Evolutionary conservation across 2,329 filamentous ascomycete genomes (phyloP), one percentile per base, ranked within the genome.

Genomic region (Raffaelea ambrosiae): DNA sequence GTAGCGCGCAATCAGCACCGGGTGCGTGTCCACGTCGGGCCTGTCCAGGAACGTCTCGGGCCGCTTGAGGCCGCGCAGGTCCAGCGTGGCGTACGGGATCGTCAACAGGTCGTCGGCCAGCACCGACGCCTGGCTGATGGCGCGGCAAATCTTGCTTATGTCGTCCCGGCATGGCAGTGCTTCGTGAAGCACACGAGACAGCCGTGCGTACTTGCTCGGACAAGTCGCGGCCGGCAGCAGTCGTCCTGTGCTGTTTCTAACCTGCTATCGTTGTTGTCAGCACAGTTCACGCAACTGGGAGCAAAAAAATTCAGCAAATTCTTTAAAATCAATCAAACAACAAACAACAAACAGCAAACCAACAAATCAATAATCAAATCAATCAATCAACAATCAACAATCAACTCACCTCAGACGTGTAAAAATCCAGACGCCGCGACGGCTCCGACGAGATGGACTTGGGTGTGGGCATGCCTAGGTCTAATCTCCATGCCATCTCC

Each of bases 1-100:
- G 23, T 56, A 57, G 29, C 58, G 57, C 5, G 63, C 65, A 18
- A 67, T 21, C 14, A 47, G 8, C 1, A 36, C 44, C 13, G 26
- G 44, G 31, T 47, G 44, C 51, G 62, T 62, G 48, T 66, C 38
- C 3, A 29, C 29, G 1, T 11, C n/a, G 31, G 47, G 47, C 29
- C 16, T 35, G 21, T 11, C n/a, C 18, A 33, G 16, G 31, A 46
- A 35, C 3, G 16, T 31, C 23, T 18, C 35, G 2, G 36, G 22
- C 26, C 2, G 2, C 18, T 36, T 22, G 16, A 33, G 11, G n/a
- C 36, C 44, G 4, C 4, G 16, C 20, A 5, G 35, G 16, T 22
- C 19, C 22, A 46, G 38, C n/a, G 5, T 5, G 9, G 36, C 22
- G 11, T 46, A 39, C 11, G 44, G 44, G 2, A 29, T n/a, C 3